phyloP scores from a whole-genome alignment of 2,329 filamentous ascomycete species.

The Pseudocercospora fijiensis region DNA sequence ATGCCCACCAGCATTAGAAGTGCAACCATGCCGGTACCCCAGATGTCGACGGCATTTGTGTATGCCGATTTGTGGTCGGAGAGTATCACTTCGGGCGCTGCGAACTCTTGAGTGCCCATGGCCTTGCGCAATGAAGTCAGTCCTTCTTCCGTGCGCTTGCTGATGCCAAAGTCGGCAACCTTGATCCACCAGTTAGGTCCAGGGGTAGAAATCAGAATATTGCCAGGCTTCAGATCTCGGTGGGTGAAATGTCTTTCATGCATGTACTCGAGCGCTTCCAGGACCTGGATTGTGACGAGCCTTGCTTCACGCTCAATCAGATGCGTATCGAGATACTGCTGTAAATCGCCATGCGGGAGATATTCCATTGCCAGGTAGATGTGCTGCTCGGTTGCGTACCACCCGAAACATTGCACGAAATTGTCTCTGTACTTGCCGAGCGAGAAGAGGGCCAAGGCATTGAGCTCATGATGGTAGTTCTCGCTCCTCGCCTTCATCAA shows the following conservation, averaged over 20 bases:
- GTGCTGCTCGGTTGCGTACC: conserved; percentile 36
- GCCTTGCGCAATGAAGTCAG: conserved; percentile 4
- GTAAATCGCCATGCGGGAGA: conserved; percentile 38
- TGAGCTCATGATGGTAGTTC: conserved; percentile 27
- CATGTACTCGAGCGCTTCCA: conserved; percentile 23
- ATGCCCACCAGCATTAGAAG: background rate
- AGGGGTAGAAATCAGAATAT: conserved; percentile 36
- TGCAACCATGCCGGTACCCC: background rate
- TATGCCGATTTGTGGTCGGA: conserved; percentile 1
- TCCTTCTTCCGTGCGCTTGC: conserved; percentile 23
- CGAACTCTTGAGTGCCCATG: conserved; percentile 3
- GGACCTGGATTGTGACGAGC: conserved; percentile 36
- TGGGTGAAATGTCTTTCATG: conserved; percentile 41
- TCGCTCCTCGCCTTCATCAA: conserved; percentile 9
- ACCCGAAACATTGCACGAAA: conserved; percentile 39
- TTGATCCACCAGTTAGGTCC: conserved; percentile 43
- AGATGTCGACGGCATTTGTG: conserved; percentile 13
- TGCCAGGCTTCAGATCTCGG: conserved; percentile 43
- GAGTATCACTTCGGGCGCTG: conserved; percentile 1
- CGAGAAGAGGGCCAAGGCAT: conserved; percentile 33
- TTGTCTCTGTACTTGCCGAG: conserved; percentile 25
- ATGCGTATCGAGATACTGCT: conserved; percentile 29
- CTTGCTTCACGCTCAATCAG: conserved; percentile 34
- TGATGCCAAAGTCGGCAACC: conserved; percentile 44
- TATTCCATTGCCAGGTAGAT: conserved; percentile 45